Evolutionary conservation across 108 stramenopile genomes (phyloP).

Genomic region (Cyclotella atomus): DNA sequence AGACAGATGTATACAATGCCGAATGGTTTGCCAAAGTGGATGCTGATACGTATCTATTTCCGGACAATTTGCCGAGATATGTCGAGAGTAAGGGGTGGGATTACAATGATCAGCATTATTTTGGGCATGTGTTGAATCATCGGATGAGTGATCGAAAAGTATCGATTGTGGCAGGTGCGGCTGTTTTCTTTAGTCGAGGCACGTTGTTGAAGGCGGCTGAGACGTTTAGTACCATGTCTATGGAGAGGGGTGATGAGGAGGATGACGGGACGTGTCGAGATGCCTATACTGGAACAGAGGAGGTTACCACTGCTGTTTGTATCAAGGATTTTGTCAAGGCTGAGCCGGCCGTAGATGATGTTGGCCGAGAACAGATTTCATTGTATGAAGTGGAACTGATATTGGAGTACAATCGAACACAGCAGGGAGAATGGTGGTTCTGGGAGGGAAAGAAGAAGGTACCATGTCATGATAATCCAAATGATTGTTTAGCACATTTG

Average conservation of each 20-base stretch:
- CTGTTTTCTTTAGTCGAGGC: conserved; percentile 39
- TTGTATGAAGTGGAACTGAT: conserved; percentile 15
- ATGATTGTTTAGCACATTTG: conserved; percentile 37
- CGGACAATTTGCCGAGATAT: conserved; percentile 36
- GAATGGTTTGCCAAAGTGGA: conserved; percentile 55
- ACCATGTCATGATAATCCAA: conserved; percentile 30
- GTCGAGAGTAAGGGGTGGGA: conserved; percentile 24
- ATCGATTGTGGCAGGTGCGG: conserved; percentile 39
- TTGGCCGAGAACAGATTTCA: conserved; percentile 33
- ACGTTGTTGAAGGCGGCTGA: conserved; percentile 28
- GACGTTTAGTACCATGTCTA: conserved; percentile 33
- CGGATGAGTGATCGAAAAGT: conserved; percentile 29
- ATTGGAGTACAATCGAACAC: conserved; percentile 30
- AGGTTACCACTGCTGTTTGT: conserved; percentile 40
- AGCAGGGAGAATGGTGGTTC: conserved; percentile 44
- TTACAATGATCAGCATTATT: conserved; percentile 42
- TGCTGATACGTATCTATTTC: conserved; percentile 44
- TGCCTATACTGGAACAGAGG: conserved; percentile 41
- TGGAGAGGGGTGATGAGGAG: conserved; percentile 37
- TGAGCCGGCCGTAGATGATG: conserved; percentile 26
- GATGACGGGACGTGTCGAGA: conserved; percentile 51
- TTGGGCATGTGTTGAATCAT: conserved; percentile 48
- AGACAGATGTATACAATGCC: conserved; percentile 11
- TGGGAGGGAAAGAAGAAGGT: conserved; percentile 32
- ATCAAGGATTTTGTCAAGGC: conserved; percentile 27